Conservation (phyloP, 2,329 filamentous ascomycete species). For the Seiridium unicorne region DNA sequence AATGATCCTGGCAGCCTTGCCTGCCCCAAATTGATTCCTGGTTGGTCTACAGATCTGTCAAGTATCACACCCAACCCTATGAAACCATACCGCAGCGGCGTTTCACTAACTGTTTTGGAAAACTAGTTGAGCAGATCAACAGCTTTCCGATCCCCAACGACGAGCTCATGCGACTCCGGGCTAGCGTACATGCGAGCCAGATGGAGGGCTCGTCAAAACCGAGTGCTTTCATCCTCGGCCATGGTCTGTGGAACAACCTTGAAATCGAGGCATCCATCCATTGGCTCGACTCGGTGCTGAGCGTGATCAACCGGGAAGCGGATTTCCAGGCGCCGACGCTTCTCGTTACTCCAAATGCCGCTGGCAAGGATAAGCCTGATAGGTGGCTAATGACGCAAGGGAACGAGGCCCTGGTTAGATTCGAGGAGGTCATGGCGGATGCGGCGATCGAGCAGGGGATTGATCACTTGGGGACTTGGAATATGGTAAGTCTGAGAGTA, state of each 20-base stretch:
- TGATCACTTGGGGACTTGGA: conserved; percentile 48
- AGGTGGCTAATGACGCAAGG: conserved; percentile 44
- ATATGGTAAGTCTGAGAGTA: conserved; percentile 33
- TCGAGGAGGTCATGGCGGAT: conserved; percentile 37
- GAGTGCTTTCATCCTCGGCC: conserved; percentile 43
- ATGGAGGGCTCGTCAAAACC: conserved; percentile 20
- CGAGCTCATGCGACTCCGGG: conserved; percentile 36
- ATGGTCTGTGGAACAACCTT: conserved; percentile 47
- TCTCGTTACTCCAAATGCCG: conserved; percentile 44
- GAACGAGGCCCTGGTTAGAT: conserved; percentile 44
- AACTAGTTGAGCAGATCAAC: conserved; percentile 40
- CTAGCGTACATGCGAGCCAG: conserved; percentile 24
- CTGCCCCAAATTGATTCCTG: conserved; percentile 32
- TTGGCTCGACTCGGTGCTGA: conserved; percentile 37
- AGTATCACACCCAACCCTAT: conserved; percentile 15
- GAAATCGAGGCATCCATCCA: conserved; percentile 36
- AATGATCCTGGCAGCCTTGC: conserved; percentile 39
- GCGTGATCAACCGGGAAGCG: conserved; percentile 21
- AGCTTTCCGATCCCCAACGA: conserved; percentile 37
- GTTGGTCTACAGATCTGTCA: conserved; percentile 23
- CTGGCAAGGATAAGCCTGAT: conserved; percentile 43
- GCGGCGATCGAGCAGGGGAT: conserved; percentile 34
- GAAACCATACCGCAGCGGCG: no score
- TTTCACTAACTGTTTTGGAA: no score
- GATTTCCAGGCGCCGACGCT: conserved; percentile 20